Conservation (phyloP, 371 early-diverging fungal species). For the Mucor lusitanicus region DNA sequence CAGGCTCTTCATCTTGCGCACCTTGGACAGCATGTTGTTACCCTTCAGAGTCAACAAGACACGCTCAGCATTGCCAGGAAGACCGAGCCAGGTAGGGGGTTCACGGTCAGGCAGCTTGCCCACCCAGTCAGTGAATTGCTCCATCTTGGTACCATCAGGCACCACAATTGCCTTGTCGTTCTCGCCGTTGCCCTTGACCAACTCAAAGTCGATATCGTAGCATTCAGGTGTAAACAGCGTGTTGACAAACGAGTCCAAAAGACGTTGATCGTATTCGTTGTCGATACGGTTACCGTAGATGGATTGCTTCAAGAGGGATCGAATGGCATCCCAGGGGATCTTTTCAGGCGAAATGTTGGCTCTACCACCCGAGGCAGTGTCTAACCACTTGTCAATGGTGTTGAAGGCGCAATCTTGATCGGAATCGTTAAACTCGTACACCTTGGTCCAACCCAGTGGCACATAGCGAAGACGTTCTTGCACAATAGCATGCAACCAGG, state of each 20-base stretch:
- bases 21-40: slow-evolving; percentile 76
- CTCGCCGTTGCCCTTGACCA: slow-evolving; percentile 65
- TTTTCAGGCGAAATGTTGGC: slow-evolving; percentile 91
- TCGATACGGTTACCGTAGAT: slow-evolving; percentile 98
- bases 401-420: slow-evolving; percentile 91
- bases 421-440: slow-evolving; percentile 97
- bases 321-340: slow-evolving; percentile 96
- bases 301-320: slow-evolving; percentile 81
- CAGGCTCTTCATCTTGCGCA: slow-evolving; percentile 81
- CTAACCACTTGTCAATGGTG: slow-evolving; percentile 92
- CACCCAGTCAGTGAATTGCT: slow-evolving; percentile 91
- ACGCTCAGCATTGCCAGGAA: slow-evolving; percentile 93
- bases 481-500: slow-evolving; percentile 96
- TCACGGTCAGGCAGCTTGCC: slow-evolving; percentile 86
- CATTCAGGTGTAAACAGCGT: slow-evolving; percentile 80
- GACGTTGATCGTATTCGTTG: slow-evolving; percentile 85
- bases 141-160: slow-evolving; percentile 90
- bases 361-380: slow-evolving; percentile 76
- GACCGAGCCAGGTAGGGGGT: slow-evolving; percentile 96
- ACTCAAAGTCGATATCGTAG: slow-evolving; percentile 80
- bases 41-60: slow-evolving; percentile 82
- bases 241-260: slow-evolving; percentile 90
- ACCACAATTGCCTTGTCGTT: slow-evolving; percentile 55
- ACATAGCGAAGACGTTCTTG: slow-evolving; percentile 95
- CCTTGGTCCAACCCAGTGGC: slow-evolving; percentile 97